Evolutionary conservation across 192 early-diverging fungal species (phyloP), one percentile per base, ranked within the genome.

Genomic region (Phlyctochytrium bullatum): DNA sequence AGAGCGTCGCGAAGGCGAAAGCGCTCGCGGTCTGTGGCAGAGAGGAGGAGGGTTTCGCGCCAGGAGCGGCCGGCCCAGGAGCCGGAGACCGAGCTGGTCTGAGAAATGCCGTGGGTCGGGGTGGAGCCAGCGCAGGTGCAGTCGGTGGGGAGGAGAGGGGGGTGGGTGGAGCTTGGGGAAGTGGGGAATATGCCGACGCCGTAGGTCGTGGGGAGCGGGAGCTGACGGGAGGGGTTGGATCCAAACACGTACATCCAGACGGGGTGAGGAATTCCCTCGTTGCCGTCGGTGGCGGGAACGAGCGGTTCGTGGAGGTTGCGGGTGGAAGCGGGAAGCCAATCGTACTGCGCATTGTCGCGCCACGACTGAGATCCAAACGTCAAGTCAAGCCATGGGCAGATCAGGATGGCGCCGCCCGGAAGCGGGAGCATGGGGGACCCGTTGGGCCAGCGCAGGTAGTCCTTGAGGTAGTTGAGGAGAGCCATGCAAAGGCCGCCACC

Each of bases 381-480:
- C 0, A 81, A 59, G 51, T 81, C 79, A 3, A 77, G 59, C 79
- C 79, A 81, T 1, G 79, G 79, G 23, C 4, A 72, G 20, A 77
- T 34, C 2, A 79, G 54, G n/a, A 74, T 65, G 40, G 40, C 65
- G 0, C 52, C 72, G 12, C 67, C 67, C 2, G 80, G 80, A 0
- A 82, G 34, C 0, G 68, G 72, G 12, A 82, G 35, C 30, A 71
- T 52, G 29, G 28, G 74, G 36, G 61, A 51, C 50, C 65, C 69
- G 57, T 34, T 59, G 3, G 72, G 36, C 34, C 27, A 33, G 14
- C 66, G 36, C 0, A 79, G 62, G 52, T 76, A 82, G 34, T 68
- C 50, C 57, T 79, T 82, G 3, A 82, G 69, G 72, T 82, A 82
- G 62, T 72, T 74, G 1, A 79, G 51, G 16, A 82, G 71, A 0